Percentiles rank a stretch among this genome's conserved stretches.
These are phyloP conservation scores for Beauveria sp. DNA, from an alignment of 2,329 filamentous ascomycete genomes.

Conservation along the genomic window DNA sequence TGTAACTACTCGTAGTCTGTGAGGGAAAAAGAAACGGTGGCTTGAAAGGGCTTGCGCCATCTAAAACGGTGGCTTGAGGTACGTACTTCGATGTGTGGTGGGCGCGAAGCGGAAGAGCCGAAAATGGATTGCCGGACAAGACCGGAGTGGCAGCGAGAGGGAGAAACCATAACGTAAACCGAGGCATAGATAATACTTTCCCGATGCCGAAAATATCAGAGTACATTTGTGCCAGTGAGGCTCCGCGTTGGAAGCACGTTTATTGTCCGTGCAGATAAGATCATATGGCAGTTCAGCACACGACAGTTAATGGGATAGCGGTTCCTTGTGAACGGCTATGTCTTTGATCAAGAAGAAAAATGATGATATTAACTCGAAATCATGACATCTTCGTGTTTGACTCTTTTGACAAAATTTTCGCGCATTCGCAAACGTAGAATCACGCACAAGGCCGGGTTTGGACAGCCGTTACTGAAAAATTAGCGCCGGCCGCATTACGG, in stretches of 20 bases:
- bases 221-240: background rate
- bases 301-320: no score
- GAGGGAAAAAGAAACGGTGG: background rate
- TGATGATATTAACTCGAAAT: no score
- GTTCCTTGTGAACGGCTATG: no score
- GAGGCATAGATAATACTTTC: background rate
- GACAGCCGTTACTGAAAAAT: background rate
- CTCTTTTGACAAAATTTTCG: background rate
- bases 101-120: background rate
- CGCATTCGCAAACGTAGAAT: background rate
- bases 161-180: background rate
- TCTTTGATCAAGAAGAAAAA: no score
- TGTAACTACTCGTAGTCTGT: background rate
- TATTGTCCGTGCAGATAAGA: no score
- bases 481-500: conserved; percentile 8
- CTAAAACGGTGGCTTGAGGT: conserved; percentile 3
- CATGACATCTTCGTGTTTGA: no score
- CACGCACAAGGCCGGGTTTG: background rate
- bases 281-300: no score
- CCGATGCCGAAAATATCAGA: no score
- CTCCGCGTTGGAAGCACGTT: background rate
- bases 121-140: conserved; percentile 7
- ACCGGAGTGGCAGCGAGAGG: background rate
- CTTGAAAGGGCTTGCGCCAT: background rate
- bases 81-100: background rate